Conservation (phyloP, 768 basidiomycete genomes). For the Pilatotrama ljubarskyi region DNA sequence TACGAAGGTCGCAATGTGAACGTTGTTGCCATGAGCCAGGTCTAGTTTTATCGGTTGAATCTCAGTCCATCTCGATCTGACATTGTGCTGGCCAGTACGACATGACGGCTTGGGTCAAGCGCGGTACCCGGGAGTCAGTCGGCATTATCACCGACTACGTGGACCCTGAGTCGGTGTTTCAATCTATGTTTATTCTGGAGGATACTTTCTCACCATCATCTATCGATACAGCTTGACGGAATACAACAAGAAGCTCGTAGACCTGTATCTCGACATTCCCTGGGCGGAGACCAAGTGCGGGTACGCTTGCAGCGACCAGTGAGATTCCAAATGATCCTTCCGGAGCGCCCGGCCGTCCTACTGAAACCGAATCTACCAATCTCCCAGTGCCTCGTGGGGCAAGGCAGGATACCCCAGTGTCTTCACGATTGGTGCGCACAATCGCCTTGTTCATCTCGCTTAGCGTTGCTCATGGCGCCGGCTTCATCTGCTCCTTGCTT, state of each 20-base stretch:
- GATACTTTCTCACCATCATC: conserved; percentile 11
- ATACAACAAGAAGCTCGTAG: conserved; percentile 77
- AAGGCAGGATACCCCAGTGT: conserved; percentile 84
- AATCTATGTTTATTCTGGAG: background rate
- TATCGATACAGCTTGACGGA: conserved; percentile 60
- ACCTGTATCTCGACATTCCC: conserved; percentile 80
- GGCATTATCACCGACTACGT: conserved; percentile 86
- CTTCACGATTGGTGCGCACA: conserved; percentile 73
- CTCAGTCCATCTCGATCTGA: conserved; percentile 18
- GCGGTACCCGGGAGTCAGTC: conserved; percentile 58
- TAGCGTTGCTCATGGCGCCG: conserved; percentile 10
- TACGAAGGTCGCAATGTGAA: conserved; percentile 65
- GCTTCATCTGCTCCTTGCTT: conserved; percentile 1
- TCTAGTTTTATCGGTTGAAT: conserved; percentile 31
- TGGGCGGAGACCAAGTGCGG: conserved; percentile 88
- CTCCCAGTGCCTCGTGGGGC: conserved; percentile 71
- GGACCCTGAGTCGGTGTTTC: conserved; percentile 39
- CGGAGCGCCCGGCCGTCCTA: conserved; percentile 24
- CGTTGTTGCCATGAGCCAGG: conserved; percentile 84
- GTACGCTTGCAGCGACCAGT: conserved; percentile 96
- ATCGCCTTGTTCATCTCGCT: conserved; percentile 14
- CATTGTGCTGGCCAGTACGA: conserved; percentile 56
- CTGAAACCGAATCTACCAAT: conserved; percentile 24
- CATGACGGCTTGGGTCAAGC: conserved; percentile 95
- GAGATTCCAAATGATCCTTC: conserved; percentile 30